These are phyloP conservation scores for Linnemannia zychae DNA, from an alignment of 192 early-diverging fungal genomes.

Conservation along the genomic window DNA sequence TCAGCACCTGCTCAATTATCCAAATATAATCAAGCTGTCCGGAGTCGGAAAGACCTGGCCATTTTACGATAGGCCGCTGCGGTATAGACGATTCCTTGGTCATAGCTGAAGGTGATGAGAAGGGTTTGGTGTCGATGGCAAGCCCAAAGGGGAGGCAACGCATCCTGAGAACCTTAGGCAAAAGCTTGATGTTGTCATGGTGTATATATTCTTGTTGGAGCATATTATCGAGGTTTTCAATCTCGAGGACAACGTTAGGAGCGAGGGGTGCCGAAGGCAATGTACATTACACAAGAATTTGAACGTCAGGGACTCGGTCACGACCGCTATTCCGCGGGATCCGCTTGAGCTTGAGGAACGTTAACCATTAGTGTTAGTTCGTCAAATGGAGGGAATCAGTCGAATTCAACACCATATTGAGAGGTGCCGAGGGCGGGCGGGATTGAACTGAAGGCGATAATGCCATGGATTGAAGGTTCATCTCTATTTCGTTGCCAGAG, in stretches of 20 bases:
- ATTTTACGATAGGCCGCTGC: neutral
- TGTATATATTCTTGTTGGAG: neutral
- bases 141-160: neutral
- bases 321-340: neutral
- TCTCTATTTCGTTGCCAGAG: constrained; percentile 1
- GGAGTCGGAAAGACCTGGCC: neutral
- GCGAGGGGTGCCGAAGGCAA: constrained; percentile 5
- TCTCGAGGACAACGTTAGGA: constrained; percentile 1
- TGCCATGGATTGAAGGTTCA: neutral
- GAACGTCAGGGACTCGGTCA: neutral
- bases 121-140: neutral
- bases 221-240: constrained; percentile 8
- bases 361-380: constrained; percentile 6
- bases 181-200: neutral
- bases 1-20: constrained; percentile 19
- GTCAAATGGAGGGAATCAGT: neutral
- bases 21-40: constrained; percentile 15
- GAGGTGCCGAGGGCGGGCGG: neutral
- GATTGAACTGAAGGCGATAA: neutral
- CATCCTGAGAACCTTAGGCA: neutral
- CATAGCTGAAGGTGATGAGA: neutral
- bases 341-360: neutral
- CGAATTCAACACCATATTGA: neutral
- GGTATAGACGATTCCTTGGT: neutral
- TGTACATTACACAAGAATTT: constrained; percentile 6